phyloP scores from a whole-genome alignment of 768 basidiomycete genomes.

The Panus rudis region DNA sequence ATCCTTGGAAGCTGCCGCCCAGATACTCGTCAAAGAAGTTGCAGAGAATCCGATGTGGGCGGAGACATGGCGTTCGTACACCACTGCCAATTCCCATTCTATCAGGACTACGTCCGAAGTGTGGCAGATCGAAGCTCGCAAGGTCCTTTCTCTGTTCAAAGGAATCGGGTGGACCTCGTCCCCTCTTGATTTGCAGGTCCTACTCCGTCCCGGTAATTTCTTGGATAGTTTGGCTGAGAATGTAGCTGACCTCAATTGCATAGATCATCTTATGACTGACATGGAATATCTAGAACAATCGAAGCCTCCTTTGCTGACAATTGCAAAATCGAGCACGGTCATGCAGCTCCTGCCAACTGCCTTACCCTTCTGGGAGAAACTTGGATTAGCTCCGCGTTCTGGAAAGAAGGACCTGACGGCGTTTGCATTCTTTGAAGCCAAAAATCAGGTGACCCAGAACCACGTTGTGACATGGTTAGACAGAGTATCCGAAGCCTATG shows the following conservation, averaged over 20 bases:
- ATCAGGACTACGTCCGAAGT: constrained; percentile 28
- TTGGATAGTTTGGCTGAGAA: background rate
- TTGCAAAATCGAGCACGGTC: constrained; percentile 61
- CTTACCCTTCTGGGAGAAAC: constrained; percentile 80
- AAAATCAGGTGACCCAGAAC: constrained; percentile 36
- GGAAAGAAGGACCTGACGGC: constrained; percentile 67
- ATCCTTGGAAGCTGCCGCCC: constrained; percentile 60
- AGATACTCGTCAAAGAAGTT: constrained; percentile 55
- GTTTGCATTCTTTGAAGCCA: constrained; percentile 65
- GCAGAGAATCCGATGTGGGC: constrained; percentile 71
- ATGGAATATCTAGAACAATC: constrained; percentile 24
- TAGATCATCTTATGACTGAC: background rate
- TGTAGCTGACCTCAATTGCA: no score
- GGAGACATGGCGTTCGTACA: constrained; percentile 50
- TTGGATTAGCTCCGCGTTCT: constrained; percentile 62
- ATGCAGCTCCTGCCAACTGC: constrained; percentile 68
- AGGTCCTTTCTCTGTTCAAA: constrained; percentile 36
- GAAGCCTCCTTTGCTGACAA: constrained; percentile 51
- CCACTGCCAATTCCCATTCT: constrained; percentile 15
- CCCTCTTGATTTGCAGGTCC: constrained; percentile 34
- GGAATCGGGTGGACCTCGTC: constrained; percentile 31
- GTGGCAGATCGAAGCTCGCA: constrained; percentile 54
- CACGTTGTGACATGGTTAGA: constrained; percentile 57
- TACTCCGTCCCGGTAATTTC: constrained; percentile 30
- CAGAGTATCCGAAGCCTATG: constrained; percentile 45